These are phyloP conservation scores for Sindora glabra DNA, from an alignment of 306 rosid species.

Conservation along the genomic window DNA sequence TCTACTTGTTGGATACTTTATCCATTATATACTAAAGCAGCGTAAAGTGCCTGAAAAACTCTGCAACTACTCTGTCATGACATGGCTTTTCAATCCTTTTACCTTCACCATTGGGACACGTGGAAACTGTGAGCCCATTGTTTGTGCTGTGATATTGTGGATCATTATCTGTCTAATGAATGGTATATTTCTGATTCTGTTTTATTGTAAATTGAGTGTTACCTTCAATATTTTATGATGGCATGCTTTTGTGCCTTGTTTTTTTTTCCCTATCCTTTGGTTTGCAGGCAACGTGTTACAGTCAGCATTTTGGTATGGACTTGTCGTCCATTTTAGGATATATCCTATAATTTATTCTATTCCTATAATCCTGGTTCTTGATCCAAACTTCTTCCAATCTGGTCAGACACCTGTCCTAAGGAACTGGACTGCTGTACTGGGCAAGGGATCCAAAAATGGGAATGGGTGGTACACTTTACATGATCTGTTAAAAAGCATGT, in stretches of 20 bases:
- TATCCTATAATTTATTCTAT: slow-evolving; percentile 81
- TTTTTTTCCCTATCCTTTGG: slow-evolving; percentile 4
- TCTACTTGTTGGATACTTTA: slow-evolving; percentile 79
- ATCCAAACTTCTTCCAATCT: slow-evolving; percentile 54
- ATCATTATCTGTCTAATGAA: slow-evolving; percentile 77
- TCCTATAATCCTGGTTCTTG: slow-evolving; percentile 73
- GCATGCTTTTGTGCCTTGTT: background rate
- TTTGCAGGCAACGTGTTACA: slow-evolving; percentile 71
- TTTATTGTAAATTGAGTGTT: background rate
- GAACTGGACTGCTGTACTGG: slow-evolving; percentile 43
- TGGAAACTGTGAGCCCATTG: slow-evolving; percentile 93
- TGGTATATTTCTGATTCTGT: slow-evolving; percentile 48
- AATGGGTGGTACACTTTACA: slow-evolving; percentile 14
- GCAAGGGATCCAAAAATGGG: slow-evolving; percentile 27
- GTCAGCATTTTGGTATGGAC: slow-evolving; percentile 96
- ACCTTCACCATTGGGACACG: slow-evolving; percentile 92
- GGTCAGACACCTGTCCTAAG: slow-evolving; percentile 55
- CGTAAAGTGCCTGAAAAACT: slow-evolving; percentile 74
- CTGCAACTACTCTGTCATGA: slow-evolving; percentile 48
- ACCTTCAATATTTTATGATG: too few species aligned
- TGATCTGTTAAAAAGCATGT: slow-evolving; percentile 36
- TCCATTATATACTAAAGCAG: slow-evolving; percentile 58
- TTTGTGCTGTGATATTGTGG: slow-evolving; percentile 81
- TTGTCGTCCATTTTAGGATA: slow-evolving; percentile 84
- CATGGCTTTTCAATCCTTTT: slow-evolving; percentile 87